A percentile compares a stretch with the other conserved stretches of the same genome.
Conservation (phyloP, 2,329 filamentous ascomycete species). For the Rasamsonia emersonii region DNA sequence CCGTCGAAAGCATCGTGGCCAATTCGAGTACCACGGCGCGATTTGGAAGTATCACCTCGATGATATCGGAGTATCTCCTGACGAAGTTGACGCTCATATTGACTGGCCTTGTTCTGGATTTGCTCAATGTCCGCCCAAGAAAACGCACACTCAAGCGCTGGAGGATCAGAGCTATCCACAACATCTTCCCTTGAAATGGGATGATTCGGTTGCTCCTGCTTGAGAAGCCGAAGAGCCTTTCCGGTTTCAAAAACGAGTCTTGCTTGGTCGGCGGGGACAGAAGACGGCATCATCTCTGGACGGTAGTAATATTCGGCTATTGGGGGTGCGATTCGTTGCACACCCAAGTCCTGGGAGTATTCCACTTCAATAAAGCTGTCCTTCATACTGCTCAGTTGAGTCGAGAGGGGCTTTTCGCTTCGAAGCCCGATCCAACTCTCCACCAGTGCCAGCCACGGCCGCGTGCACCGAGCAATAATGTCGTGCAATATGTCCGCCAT, state of each 20-base stretch:
- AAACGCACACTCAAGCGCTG: conserved; percentile 59
- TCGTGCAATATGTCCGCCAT: conserved; percentile 59
- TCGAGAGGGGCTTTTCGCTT: conserved; percentile 46
- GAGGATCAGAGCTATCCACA: conserved; percentile 42
- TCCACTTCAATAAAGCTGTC: conserved; percentile 55
- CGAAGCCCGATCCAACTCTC: conserved; percentile 68
- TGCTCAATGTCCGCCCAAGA: conserved; percentile 60
- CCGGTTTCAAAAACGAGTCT: conserved; percentile 71
- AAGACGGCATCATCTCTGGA: conserved; percentile 56
- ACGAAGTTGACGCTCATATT: conserved; percentile 29
- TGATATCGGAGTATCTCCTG: conserved; percentile 32
- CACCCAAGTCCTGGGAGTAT: conserved; percentile 51
- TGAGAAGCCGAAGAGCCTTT: conserved; percentile 64
- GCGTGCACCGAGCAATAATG: conserved; percentile 54
- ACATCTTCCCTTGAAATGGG: conserved; percentile 51
- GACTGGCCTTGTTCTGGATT: conserved; percentile 52
- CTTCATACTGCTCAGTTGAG: conserved; percentile 37
- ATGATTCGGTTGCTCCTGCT: conserved; percentile 61
- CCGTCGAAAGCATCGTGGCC: not conserved
- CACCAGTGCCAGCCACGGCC: conserved; percentile 59
- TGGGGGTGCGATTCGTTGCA: conserved; percentile 50
- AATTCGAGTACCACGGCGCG: conserved; percentile 1
- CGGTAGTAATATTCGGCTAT: conserved; percentile 51
- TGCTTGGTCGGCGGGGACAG: conserved; percentile 62
- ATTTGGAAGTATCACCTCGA: conserved; percentile 19